phyloP scores from a whole-genome alignment of 1,284 basidiomycete genomes.

The Ceratobasidium sp. region DNA sequence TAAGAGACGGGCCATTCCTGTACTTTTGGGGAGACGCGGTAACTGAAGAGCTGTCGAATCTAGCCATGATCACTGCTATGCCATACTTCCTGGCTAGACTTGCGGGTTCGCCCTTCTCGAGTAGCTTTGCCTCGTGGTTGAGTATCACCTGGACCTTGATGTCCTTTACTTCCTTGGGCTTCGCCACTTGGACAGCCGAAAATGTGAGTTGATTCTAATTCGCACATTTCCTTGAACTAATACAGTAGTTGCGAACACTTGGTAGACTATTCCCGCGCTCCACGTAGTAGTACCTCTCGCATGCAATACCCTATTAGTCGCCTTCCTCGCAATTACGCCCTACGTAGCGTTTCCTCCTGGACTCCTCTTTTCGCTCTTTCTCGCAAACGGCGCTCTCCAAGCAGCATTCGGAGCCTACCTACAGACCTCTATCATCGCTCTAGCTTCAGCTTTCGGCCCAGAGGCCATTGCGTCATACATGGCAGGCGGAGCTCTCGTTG shows the following conservation, averaged over 20 bases:
- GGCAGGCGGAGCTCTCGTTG: slow-evolving; percentile 81
- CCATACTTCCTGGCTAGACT: slow-evolving; percentile 78
- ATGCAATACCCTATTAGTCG: slow-evolving; percentile 63
- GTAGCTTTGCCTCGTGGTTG: slow-evolving; percentile 75
- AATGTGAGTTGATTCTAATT: slow-evolving; percentile 59
- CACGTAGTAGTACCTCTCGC: slow-evolving; percentile 61
- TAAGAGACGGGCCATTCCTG: slow-evolving; percentile 55
- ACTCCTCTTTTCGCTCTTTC: slow-evolving; percentile 70
- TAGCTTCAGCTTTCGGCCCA: slow-evolving; percentile 77
- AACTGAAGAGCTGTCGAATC: slow-evolving; percentile 18
- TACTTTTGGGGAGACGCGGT: not conserved
- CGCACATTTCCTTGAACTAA: slow-evolving; percentile 31
- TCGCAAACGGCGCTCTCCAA: slow-evolving; percentile 67
- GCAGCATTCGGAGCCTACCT: slow-evolving; percentile 72
- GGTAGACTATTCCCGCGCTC: slow-evolving; percentile 63
- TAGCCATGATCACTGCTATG: slow-evolving; percentile 79
- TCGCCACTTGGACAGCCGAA: slow-evolving; percentile 74
- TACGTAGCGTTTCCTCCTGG: slow-evolving; percentile 64
- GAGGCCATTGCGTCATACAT: slow-evolving; percentile 73
- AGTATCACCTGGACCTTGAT: slow-evolving; percentile 70
- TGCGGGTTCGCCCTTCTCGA: slow-evolving; percentile 63
- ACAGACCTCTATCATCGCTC: slow-evolving; percentile 73
- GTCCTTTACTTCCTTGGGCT: slow-evolving; percentile 74
- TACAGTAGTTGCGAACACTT: too few species aligned
- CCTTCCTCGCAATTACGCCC: slow-evolving; percentile 64